Percentiles rank a stretch among this genome's conserved stretches.
Evolutionary conservation across 805 yeast species (phyloP).

Genomic region (Candida caryicola): DNA sequence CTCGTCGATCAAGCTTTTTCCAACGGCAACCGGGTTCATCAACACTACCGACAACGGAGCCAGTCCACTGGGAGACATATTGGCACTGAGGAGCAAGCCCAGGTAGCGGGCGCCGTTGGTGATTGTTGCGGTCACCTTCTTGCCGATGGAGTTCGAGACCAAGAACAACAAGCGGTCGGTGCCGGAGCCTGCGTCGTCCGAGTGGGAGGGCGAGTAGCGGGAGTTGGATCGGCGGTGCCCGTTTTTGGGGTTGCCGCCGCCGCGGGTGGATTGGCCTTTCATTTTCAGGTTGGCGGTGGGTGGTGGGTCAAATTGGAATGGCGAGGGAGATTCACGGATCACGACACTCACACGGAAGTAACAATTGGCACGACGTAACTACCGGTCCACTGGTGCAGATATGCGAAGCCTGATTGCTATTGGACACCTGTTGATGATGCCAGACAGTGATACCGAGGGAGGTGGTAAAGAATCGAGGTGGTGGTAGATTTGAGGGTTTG

Average conservation of each 20-base stretch:
- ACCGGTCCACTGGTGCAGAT: not conserved
- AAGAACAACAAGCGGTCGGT: constrained; percentile 49
- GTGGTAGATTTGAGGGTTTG: not conserved
- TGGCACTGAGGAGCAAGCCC: constrained; percentile 57
- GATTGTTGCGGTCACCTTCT: constrained; percentile 54
- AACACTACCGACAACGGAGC: constrained; percentile 57
- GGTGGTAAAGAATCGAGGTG: not conserved
- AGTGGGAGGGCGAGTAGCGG: constrained; percentile 8
- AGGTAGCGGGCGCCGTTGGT: constrained; percentile 56
- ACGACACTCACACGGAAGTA: too few species aligned
- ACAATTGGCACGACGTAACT: too few species aligned
- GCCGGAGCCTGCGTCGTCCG: constrained; percentile 6
- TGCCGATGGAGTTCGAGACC: constrained; percentile 56
- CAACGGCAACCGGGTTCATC: constrained; percentile 45
- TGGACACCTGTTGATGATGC: not conserved
- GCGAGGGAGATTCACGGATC: too few species aligned
- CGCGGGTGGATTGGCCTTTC: constrained; percentile 24
- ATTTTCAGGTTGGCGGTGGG: constrained; percentile 8
- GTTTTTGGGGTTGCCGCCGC: constrained; percentile 11
- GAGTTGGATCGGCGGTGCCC: constrained; percentile 27
- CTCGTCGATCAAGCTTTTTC: constrained; percentile 22
- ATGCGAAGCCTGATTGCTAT: not conserved
- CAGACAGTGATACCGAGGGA: not conserved
- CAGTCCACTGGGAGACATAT: constrained; percentile 25
- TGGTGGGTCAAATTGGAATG: not conserved